Evolutionary conservation across 306 rosid species (phyloP), one percentile per base, ranked within the genome.

Genomic region (Pyrus communis): DNA sequence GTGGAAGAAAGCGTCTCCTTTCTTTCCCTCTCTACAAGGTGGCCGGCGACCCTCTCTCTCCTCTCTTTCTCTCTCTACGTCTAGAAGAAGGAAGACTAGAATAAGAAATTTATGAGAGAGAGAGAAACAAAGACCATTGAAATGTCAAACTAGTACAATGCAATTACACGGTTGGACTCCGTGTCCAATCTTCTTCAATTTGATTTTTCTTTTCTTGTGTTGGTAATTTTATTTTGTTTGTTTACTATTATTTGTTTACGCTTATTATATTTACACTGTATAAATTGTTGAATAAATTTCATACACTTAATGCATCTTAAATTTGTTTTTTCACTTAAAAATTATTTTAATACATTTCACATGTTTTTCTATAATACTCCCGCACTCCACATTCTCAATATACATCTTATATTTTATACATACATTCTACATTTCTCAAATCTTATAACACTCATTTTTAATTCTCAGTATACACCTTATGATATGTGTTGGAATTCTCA

Each of bases 1-100:
- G 21, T 14, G 64, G 75, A 60, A 71, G 83, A 80, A 38, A 81
- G 72, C 69, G 28, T 38, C 25, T 60, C 63, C 76, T 71, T 73
- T 74, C 74, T 69, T 73, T 19, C 65, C 75, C 76, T 72, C 79
- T 59, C 75, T 73, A 62, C 62, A 79, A 10, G 77, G 74, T 69
- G 49, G 82, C 77, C 82, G 82, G 82, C 72, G 62, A 15, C 67
- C 67, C 45, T 35, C 51, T 60, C 75, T 58, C 51, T 30, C 71
- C 58, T 52, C 75, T 57, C 49, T 30, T 35, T 60, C 70, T 40
- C 63, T 72, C 72, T 31, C 8, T 35, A 15, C 2, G 14, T 64
- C 67, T 68, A 30, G 62, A 65, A 83, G 72, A 71, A 69, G 1
- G 62, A 52, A 9, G 78, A 73, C 69, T 42, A 4, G 58, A 72